Conservation (phyloP, 1,139 yeast species). For the Magnusiomyces fungicola region DNA sequence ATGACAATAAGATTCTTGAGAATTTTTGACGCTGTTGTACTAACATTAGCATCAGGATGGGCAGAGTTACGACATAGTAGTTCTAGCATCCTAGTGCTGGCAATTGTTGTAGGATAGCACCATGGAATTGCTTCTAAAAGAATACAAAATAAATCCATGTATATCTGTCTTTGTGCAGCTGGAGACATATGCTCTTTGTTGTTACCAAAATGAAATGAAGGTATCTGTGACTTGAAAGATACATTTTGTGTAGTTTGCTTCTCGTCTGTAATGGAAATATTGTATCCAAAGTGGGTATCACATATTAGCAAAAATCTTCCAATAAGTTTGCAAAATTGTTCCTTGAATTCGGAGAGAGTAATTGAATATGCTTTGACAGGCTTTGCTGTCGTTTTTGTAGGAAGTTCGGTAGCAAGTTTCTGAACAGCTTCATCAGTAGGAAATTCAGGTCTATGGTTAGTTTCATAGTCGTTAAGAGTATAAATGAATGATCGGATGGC, state of each 20-base stretch:
- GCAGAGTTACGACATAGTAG: conserved; percentile 68
- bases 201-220: conserved; percentile 44
- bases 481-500: conserved; percentile 66
- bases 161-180: conserved; percentile 29
- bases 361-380: conserved; percentile 6
- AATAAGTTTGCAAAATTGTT: conserved; percentile 49
- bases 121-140: conserved; percentile 65
- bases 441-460: conserved; percentile 58
- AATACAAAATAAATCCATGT: conserved; percentile 59
- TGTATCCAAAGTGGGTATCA: conserved; percentile 40
- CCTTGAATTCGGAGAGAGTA: conserved; percentile 12
- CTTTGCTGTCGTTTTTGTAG: conserved; percentile 4
- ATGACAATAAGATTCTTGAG: conserved; percentile 59
- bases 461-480: conserved; percentile 54
- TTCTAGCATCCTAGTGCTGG: conserved; percentile 60
- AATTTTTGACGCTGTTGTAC: conserved; percentile 56
- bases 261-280: conserved; percentile 20
- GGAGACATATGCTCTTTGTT: conserved; percentile 22
- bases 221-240: conserved; percentile 30
- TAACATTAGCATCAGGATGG: conserved; percentile 54
- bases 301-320: conserved; percentile 50
- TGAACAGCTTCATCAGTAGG: conserved; percentile 42
- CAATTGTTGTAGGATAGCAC: conserved; percentile 48
- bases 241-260: conserved; percentile 13
- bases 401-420: conserved; percentile 9